A percentile compares a stretch with the other conserved stretches of the same genome.
Conservation (phyloP, 768 basidiomycete species). For the Rossbeevera mucosa region DNA sequence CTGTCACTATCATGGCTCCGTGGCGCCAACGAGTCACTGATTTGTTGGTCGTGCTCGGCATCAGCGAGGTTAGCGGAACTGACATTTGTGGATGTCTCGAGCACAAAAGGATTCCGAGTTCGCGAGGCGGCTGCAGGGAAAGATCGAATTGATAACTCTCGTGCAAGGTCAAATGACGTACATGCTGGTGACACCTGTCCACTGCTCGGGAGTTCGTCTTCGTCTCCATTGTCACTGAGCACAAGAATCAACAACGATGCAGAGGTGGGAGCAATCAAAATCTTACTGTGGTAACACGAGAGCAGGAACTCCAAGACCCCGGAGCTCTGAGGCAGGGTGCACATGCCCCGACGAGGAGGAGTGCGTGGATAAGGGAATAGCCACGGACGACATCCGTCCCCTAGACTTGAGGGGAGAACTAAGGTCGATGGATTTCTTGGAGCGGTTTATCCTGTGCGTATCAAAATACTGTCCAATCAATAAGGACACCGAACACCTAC, state of each 20-base stretch:
- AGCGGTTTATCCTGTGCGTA: constrained; percentile 31
- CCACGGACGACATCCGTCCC: constrained; percentile 25
- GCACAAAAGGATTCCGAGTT: constrained; percentile 17
- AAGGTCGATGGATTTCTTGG: constrained; percentile 28
- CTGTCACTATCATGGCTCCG: constrained; percentile 1
- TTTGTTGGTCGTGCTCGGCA: constrained; percentile 15
- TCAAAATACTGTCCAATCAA: constrained; percentile 4
- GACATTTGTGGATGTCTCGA: constrained; percentile 28
- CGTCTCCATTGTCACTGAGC: constrained; percentile 38
- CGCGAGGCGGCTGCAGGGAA: constrained; percentile 21
- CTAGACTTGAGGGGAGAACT: constrained; percentile 21
- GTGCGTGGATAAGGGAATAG: constrained; percentile 31
- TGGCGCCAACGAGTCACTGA: constrained; percentile 1
- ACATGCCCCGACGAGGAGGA: constrained; percentile 34
- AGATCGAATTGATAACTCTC: constrained; percentile 5
- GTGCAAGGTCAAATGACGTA: constrained; percentile 32
- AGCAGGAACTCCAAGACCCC: constrained; percentile 33
- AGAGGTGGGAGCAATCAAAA: neutral
- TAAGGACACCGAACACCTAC: constrained; percentile 28
- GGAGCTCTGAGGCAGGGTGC: constrained; percentile 22
- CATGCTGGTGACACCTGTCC: constrained; percentile 72
- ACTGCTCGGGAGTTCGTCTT: constrained; percentile 70
- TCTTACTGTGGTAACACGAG: constrained; percentile 39
- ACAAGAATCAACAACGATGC: neutral
- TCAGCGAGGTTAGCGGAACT: constrained; percentile 25